Conservation (phyloP, 2,329 filamentous ascomycete genomes). For the Pseudocercospora crystallina region DNA sequence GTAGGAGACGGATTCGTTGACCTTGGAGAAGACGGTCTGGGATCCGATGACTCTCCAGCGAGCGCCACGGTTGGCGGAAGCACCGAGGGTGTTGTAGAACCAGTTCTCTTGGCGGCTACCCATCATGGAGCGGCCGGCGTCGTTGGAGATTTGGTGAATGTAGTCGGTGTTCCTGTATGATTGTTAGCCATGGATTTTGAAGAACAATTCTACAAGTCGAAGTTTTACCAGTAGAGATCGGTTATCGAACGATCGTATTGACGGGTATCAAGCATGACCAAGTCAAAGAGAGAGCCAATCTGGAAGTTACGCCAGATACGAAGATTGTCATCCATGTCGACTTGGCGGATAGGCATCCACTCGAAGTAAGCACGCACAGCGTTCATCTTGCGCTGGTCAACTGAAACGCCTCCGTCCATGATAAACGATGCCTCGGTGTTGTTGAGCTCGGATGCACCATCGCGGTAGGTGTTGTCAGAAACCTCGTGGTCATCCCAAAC, state of each 20-base stretch:
- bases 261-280: slow-evolving; percentile 68
- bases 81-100: slow-evolving; percentile 58
- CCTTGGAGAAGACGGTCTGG: slow-evolving; percentile 64
- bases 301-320: slow-evolving; percentile 68
- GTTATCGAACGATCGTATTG: slow-evolving; percentile 69
- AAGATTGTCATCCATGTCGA: slow-evolving; percentile 68
- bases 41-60: slow-evolving; percentile 71
- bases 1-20: slow-evolving; percentile 50
- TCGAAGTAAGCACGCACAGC: slow-evolving; percentile 70
- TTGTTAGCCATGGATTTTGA: background rate
- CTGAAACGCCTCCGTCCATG: slow-evolving; percentile 56
- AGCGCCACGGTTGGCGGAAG: slow-evolving; percentile 60
- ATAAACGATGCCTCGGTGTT: slow-evolving; percentile 68
- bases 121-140: slow-evolving; percentile 69
- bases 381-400: slow-evolving; percentile 73
- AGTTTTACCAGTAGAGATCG: slow-evolving; percentile 41
- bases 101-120: slow-evolving; percentile 71
- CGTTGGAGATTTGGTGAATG: slow-evolving; percentile 59
- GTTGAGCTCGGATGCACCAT: slow-evolving; percentile 60
- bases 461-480: slow-evolving; percentile 64
- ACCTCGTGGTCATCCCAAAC: slow-evolving; percentile 41
- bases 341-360: slow-evolving; percentile 56
- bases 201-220: background rate
- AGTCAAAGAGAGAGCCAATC: slow-evolving; percentile 64
- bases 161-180: slow-evolving; percentile 31